Evolutionary conservation across 441 rosid species (phyloP).

Genomic region (Pelargonium citronellum): DNA sequence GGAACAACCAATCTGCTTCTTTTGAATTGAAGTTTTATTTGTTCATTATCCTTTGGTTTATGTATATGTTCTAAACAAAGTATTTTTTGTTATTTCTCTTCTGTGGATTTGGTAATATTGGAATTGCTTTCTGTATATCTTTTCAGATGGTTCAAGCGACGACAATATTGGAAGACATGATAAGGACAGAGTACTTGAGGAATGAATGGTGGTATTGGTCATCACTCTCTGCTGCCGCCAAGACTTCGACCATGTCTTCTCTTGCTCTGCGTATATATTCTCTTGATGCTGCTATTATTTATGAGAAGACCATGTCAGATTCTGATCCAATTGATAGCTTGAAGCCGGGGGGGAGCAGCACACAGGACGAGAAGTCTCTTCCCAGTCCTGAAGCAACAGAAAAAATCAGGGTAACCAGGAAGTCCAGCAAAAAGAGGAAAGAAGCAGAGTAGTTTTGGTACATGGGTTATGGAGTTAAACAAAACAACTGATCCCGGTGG

Average conservation of each 20-base stretch:
- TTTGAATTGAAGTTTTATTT: not conserved
- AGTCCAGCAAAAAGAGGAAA: conserved; percentile 78
- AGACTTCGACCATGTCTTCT: conserved; percentile 68
- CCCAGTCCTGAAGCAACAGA: conserved; percentile 47
- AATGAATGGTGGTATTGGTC: conserved; percentile 99
- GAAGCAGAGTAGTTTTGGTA: conserved; percentile 44
- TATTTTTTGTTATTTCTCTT: not conserved
- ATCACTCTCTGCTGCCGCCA: conserved; percentile 86
- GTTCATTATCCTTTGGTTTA: no score
- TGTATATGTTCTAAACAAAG: no score
- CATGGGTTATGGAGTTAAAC: not conserved
- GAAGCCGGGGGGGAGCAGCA: conserved; percentile 28
- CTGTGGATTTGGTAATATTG: conserved; percentile 1
- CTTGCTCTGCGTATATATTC: conserved; percentile 78
- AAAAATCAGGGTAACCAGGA: conserved; percentile 55
- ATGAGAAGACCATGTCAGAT: conserved; percentile 39
- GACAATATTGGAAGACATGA: conserved; percentile 79
- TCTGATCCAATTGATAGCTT: conserved; percentile 37
- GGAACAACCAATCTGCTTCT: not conserved
- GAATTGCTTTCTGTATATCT: not conserved
- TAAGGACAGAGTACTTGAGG: conserved; percentile 65
- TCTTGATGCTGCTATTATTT: conserved; percentile 76
- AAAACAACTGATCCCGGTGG: conserved; percentile 18
- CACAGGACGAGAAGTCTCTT: conserved; percentile 34
- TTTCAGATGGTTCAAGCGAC: conserved; percentile 91